Evolutionary conservation across 306 rosid genomes (phyloP), one percentile per base, ranked within the genome.

Genomic region (Sechiopsis laciniata): DNA sequence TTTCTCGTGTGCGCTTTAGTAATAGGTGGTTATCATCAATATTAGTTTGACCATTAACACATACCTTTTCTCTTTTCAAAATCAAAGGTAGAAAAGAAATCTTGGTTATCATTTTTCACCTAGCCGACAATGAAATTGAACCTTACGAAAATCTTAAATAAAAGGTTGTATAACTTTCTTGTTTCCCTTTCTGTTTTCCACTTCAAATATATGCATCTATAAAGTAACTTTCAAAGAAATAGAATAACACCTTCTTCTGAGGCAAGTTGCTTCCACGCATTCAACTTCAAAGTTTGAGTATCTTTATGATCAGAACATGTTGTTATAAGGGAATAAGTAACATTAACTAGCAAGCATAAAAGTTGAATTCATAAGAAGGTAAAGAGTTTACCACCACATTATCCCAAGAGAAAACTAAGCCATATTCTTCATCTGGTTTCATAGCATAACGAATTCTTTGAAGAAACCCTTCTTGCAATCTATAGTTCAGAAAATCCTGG

Each of bases 361-460:
- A 77, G 69, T 65, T 78, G 75, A 60, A 22, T 21, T 74, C 10
- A n/a, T 12, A 42, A 51, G 52, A 7, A 17, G 3, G 26, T 17
- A 32, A 32, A 71, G 80, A 85, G 78, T 74, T 83, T 60, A 94
- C 99, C 95, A 94, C 95, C 45, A 91, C 99, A 76, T 94, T 89
- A 77, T 94, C 99, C 86, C 96, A 94, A 58, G 97, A 89, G 83
- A 94, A 94, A 77, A 94, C 83, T 73, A 94, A 96, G 56, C 99
- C 99, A 73, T 94, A 91, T 74, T 95, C 97, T 83, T 94, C 99
- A 86, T 94, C 99, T 0, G 99, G 99, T 84, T 94, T 94, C 95
- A 94, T 91, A 29, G 99, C 90, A 87, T 94, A 94, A 53, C 99
- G 97, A 75, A 94, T 89, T 7, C 97, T 90, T 56, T 89, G 75